phyloP scores from a whole-genome alignment of 2,329 filamentous ascomycete species.

The Stagonosporopsis vannaccii region DNA sequence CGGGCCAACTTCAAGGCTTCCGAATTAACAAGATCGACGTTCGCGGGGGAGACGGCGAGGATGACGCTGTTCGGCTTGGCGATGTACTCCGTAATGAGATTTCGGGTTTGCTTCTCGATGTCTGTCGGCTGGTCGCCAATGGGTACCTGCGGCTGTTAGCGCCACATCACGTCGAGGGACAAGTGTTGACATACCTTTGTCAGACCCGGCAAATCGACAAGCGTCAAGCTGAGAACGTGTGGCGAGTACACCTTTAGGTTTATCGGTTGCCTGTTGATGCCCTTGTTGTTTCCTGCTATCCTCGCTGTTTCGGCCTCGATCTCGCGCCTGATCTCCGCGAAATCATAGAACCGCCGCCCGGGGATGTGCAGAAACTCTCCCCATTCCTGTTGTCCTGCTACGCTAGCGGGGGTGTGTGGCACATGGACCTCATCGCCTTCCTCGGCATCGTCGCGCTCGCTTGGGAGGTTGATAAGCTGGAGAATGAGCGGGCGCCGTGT shows the following conservation, averaged over 20 bases:
- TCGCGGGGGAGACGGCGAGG: conserved; percentile 93
- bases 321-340: conserved; percentile 90
- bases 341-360: conserved; percentile 87
- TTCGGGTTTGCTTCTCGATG: conserved; percentile 98
- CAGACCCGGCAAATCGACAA: conserved; percentile 93
- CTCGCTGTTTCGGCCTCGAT: conserved; percentile 96
- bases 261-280: conserved; percentile 96
- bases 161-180: conserved; percentile 12
- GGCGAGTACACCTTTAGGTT: conserved; percentile 99
- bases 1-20: conserved; percentile 95
- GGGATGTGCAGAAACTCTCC: conserved; percentile 97
- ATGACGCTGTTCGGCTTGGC: conserved; percentile 99
- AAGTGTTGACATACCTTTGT: conserved; percentile 74
- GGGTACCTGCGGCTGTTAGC: conserved; percentile 70
- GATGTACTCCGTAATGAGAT: conserved; percentile 96
- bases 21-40: conserved; percentile 98
- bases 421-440: conserved; percentile 70
- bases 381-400: conserved; percentile 76
- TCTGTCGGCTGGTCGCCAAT: conserved; percentile 97
- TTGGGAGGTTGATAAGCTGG: conserved; percentile 95
- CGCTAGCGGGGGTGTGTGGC: conserved; percentile 79
- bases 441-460: conserved; percentile 71
- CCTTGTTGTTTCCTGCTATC: conserved; percentile 96
- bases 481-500: conserved; percentile 93
- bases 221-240: conserved; percentile 91